Evolutionary conservation across 2,329 filamentous ascomycete genomes (phyloP), one percentile per base, ranked within the genome.

Genomic region (Cladosporium sp.): DNA sequence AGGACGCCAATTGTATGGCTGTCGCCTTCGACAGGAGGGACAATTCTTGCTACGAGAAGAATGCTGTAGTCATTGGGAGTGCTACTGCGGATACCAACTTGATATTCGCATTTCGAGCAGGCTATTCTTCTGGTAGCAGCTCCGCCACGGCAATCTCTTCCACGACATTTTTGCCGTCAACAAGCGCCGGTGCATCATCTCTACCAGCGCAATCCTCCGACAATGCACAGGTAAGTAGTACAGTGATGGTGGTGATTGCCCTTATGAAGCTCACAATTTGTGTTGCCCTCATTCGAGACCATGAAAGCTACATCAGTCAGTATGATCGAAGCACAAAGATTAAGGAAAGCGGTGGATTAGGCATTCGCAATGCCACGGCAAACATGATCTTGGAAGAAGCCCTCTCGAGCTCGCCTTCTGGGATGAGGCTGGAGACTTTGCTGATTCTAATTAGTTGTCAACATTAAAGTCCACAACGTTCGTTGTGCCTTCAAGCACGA

Each of bases 31-130:
- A 54, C 22, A 48, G 22, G 4, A 39, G 32, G n/a, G 42, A 52
- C 9, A 40, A 35, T 20, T 53, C 42, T 12, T 58, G 56, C 15
- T 53, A n/a, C 5, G 25, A 58, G 20, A 54, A 47, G 17, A 58
- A 19, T 34, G 44, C 48, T 4, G 35, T 45, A 3, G 20, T 50
- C 2, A 19, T 32, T 4, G 48, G 56, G 8, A 58, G 45, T 8
- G 25, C 28, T 3, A 53, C 28, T 3, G 34, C 49, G 6, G 54
- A 44, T n/a, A 32, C 48, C n/a, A 53, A 53, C 34, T 19, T 58
- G 17, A 48, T 58, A 8, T 48, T 58, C 19, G 37, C 49, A 2
- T 24, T 57, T n/a, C 34, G 54, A 12, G 53, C 51, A 12, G 51
- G 35, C 28, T 45, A 48, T 48, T n/a, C n/a, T 22, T 17, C 28